phyloP scores from a whole-genome alignment of 1,139 yeast species.

The Scheffersomyces insectosa region DNA sequence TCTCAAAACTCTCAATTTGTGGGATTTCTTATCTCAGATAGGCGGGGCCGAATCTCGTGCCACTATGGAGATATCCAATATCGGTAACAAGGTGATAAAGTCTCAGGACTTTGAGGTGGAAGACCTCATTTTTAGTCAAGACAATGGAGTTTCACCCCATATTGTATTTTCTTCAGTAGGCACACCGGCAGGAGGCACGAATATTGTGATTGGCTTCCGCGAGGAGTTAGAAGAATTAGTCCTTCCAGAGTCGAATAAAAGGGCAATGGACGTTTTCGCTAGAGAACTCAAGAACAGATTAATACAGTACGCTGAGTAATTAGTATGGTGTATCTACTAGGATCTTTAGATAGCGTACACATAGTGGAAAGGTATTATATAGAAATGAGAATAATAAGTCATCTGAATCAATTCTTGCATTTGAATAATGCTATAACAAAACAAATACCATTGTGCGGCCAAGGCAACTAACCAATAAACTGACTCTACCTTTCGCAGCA shows the following conservation, averaged over 20 bases:
- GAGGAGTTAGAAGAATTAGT: conserved; percentile 13
- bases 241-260: conserved; percentile 1
- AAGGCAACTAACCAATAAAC: no score
- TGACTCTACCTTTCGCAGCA: no score
- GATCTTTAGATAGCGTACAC: no score
- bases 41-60: conserved; percentile 9
- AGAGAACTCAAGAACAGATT: neutral
- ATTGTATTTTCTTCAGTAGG: conserved; percentile 21
- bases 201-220: conserved; percentile 19
- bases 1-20: conserved; percentile 14
- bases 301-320: neutral
- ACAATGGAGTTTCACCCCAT: conserved; percentile 20
- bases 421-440: no score
- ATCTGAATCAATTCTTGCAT: no score
- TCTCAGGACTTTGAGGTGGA: conserved; percentile 17
- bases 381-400: no score
- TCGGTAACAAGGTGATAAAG: conserved; percentile 19
- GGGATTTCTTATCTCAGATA: conserved; percentile 10
- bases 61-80: conserved; percentile 29
- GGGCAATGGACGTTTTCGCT: conserved; percentile 2
- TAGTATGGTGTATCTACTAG: no score
- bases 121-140: conserved; percentile 28
- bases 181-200: conserved; percentile 22
- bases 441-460: no score
- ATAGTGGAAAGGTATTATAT: no score